Conservation (phyloP, 2,329 filamentous ascomycete genomes). For the Aspergillus uvarum region DNA sequence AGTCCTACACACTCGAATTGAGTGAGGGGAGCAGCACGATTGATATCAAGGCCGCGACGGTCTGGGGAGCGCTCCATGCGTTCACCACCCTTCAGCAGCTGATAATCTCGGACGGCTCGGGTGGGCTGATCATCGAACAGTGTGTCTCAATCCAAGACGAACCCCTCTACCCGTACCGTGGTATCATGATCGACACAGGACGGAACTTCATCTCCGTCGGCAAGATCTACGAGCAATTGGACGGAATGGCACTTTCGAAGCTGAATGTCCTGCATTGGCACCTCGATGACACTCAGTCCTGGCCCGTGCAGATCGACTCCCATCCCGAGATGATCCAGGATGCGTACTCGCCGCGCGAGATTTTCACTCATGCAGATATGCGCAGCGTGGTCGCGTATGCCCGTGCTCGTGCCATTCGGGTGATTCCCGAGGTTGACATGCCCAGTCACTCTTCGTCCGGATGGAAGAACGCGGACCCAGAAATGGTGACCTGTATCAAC, state of each 20-base stretch:
- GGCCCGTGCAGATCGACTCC: constrained; percentile 52
- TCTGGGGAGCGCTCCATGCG: constrained; percentile 57
- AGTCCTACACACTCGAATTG: constrained; percentile 55
- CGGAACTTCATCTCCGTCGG: constrained; percentile 54
- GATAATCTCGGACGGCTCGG: constrained; percentile 49
- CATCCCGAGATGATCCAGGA: constrained; percentile 56
- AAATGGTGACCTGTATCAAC: constrained; percentile 57
- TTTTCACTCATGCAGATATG: constrained; percentile 47
- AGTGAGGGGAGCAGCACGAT: constrained; percentile 41
- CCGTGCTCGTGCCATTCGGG: constrained; percentile 56
- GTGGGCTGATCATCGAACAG: constrained; percentile 52
- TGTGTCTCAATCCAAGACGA: constrained; percentile 53
- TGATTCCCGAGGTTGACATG: constrained; percentile 64
- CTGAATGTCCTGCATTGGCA: constrained; percentile 61
- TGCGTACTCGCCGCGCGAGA: constrained; percentile 53
- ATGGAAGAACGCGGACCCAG: constrained; percentile 57
- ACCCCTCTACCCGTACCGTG: constrained; percentile 55
- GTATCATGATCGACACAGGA: constrained; percentile 56
- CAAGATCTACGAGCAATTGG: constrained; percentile 56
- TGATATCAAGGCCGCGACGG: constrained; percentile 50
- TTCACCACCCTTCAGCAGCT: constrained; percentile 60
- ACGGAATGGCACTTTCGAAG: constrained; percentile 57
- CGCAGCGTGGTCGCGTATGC: constrained; percentile 51
- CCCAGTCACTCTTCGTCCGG: constrained; percentile 58
- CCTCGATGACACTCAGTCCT: constrained; percentile 56